Conservation (phyloP, 495 filamentous ascomycete genomes). For the Talaromyces thailandensis region DNA sequence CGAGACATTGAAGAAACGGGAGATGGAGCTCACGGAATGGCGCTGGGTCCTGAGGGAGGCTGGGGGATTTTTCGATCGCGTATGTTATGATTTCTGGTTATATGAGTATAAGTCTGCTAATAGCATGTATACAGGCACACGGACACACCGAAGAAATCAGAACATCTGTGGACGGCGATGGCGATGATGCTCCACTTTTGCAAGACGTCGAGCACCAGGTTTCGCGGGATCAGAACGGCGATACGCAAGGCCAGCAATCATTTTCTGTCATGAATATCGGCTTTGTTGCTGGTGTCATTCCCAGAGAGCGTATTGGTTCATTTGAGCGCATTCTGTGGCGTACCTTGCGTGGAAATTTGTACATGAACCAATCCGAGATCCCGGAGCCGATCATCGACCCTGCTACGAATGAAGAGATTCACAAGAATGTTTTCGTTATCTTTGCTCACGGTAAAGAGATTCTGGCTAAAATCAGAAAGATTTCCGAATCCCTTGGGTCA, state of each 20-base stretch:
- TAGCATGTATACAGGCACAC: constrained; percentile 49
- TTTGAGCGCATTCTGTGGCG: constrained; percentile 98
- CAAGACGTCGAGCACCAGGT: constrained; percentile 77
- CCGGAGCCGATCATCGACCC: constrained; percentile 91
- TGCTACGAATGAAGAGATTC: constrained; percentile 75
- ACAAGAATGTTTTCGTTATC: constrained; percentile 99
- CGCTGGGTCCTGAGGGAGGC: constrained; percentile 93
- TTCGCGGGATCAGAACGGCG: constrained; percentile 51
- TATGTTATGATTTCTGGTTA: constrained; percentile 15
- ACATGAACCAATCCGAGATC: constrained; percentile 99
- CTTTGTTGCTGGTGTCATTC: constrained; percentile 98
- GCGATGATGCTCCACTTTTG: constrained; percentile 68
- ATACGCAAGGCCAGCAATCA: constrained; percentile 66
- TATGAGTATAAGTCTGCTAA: constrained; percentile 16
- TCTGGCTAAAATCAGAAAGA: constrained; percentile 96
- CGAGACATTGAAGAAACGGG: constrained; percentile 93
- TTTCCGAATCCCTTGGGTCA: constrained; percentile 92
- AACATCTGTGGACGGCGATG: constrained; percentile 74
- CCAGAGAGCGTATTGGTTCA: constrained; percentile 81
- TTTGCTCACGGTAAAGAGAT: constrained; percentile 98
- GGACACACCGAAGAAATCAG: constrained; percentile 96
- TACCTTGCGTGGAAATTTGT: constrained; percentile 92
- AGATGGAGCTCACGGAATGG: constrained; percentile 96
- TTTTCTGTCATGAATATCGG: constrained; percentile 97
- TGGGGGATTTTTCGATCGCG: constrained; percentile 91